Evolutionary conservation across 176 grass and related monocot species (phyloP).

Genomic region (Alopecurus myosuroides): DNA sequence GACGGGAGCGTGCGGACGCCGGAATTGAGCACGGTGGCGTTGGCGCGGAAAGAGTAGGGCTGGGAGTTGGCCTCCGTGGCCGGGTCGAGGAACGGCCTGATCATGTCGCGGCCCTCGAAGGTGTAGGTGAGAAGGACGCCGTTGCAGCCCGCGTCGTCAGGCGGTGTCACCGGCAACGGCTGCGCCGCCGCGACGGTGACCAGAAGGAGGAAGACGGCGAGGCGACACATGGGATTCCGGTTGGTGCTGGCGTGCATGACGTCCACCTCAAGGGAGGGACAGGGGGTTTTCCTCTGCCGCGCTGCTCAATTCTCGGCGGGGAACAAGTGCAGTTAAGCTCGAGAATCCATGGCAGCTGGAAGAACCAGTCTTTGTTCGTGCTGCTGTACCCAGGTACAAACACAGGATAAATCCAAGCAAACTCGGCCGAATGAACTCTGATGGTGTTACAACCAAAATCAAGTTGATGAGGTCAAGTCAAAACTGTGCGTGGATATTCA

Average conservation of each 20-base stretch:
- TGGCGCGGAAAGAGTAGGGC: slow-evolving; percentile 64
- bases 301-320: not conserved
- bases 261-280: not conserved
- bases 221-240: not conserved
- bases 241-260: not conserved
- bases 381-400: not conserved
- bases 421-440: not conserved
- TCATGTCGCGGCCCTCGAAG: slow-evolving; percentile 35
- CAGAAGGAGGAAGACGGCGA: not conserved
- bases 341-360: not conserved
- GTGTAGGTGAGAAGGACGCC: slow-evolving; percentile 61
- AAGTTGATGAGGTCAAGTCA: not conserved
- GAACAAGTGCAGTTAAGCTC: not conserved
- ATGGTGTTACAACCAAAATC: not conserved
- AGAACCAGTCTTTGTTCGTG: not conserved
- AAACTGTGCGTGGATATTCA: not conserved
- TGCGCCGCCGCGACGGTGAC: not conserved
- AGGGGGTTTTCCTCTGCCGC: not conserved
- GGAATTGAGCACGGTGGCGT: slow-evolving; percentile 53
- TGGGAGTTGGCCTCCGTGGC: slow-evolving; percentile 15
- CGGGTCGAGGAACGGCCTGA: slow-evolving; percentile 49
- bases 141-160: slow-evolving; percentile 45
- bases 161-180: not conserved
- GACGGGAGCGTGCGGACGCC: slow-evolving; percentile 40
- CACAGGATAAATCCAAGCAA: not conserved